Evolutionary conservation across 2,329 filamentous ascomycete species (phyloP).

Genomic region (Sporothrix pseudoabietina): DNA sequence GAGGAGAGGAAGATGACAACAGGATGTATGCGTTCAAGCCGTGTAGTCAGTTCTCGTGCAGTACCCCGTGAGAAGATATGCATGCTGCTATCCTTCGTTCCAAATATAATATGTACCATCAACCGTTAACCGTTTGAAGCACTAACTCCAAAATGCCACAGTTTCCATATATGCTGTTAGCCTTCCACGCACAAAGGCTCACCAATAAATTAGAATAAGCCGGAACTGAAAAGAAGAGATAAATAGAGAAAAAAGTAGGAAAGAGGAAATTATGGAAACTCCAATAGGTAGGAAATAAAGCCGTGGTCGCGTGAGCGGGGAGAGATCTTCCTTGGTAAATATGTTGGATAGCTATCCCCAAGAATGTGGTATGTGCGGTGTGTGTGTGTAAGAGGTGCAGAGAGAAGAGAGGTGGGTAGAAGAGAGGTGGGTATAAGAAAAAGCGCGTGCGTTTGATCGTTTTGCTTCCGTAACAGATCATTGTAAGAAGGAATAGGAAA

Average conservation of each 20-base stretch:
- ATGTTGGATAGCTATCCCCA: slow-evolving; percentile 22
- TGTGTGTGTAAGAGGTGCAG: neutral
- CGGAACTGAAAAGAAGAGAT: neutral
- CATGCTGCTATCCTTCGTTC: neutral
- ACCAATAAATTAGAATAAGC: neutral
- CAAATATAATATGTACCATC: slow-evolving; percentile 20
- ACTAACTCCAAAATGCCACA: slow-evolving; percentile 22
- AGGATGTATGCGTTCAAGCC: neutral
- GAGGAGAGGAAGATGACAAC: neutral
- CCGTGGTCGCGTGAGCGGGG: slow-evolving; percentile 30
- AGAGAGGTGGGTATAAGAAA: slow-evolving; percentile 3
- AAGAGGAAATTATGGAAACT: neutral
- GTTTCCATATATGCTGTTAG: slow-evolving; percentile 14
- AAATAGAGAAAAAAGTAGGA: neutral
- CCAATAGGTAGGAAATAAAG: neutral
- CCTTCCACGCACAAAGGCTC: slow-evolving; percentile 3
- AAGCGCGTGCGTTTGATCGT: slow-evolving; percentile 25
- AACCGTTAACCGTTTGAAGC: slow-evolving; percentile 21
- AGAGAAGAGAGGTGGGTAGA: slow-evolving; percentile 2
- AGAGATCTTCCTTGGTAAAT: slow-evolving; percentile 29
- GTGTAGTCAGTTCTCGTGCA: neutral
- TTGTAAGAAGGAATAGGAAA: neutral
- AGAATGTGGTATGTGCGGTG: slow-evolving; percentile 6
- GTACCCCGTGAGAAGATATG: neutral
- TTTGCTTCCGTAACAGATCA: slow-evolving; percentile 24